phyloP scores from a whole-genome alignment of 2,329 filamentous ascomycete genomes.

The Talaromyces sp. region DNA sequence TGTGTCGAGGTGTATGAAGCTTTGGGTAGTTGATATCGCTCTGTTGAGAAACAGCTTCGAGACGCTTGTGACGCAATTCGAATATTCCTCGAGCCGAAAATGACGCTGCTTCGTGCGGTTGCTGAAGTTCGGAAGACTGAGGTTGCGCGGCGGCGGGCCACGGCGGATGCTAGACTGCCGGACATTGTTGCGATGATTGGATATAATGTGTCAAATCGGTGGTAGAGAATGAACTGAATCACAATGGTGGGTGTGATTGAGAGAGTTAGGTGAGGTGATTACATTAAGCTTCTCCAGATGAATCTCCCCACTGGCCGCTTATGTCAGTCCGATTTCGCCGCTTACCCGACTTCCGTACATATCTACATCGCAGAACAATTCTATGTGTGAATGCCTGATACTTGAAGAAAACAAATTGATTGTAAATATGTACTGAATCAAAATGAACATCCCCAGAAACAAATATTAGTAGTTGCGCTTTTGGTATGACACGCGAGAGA shows the following conservation, averaged over 20 bases:
- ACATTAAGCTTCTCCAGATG: not conserved
- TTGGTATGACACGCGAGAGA: not conserved
- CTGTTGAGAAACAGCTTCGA: not conserved
- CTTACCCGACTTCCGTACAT: not conserved
- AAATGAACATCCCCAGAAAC: not conserved
- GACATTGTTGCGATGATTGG: constrained; percentile 3
- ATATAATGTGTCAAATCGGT: too few species aligned
- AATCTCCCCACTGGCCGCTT: not conserved
- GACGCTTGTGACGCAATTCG: not conserved
- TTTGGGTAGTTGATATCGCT: not conserved
- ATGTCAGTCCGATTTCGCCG: not conserved
- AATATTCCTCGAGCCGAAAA: not conserved
- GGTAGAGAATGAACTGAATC: not conserved
- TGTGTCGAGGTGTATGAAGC: not conserved
- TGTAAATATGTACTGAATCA: not conserved
- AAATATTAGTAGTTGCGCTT: not conserved
- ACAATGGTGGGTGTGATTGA: not conserved
- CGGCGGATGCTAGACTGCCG: not conserved
- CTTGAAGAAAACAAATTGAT: not conserved
- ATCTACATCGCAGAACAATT: not conserved
- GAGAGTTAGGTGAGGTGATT: not conserved
- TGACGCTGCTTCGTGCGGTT: constrained; percentile 7
- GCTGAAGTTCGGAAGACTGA: not conserved
- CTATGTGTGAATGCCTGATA: not conserved
- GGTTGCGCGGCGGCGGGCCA: constrained; percentile 16